phyloP scores from a whole-genome alignment of 1,284 basidiomycete genomes.

The Cutaneotrichosporon sp. region DNA sequence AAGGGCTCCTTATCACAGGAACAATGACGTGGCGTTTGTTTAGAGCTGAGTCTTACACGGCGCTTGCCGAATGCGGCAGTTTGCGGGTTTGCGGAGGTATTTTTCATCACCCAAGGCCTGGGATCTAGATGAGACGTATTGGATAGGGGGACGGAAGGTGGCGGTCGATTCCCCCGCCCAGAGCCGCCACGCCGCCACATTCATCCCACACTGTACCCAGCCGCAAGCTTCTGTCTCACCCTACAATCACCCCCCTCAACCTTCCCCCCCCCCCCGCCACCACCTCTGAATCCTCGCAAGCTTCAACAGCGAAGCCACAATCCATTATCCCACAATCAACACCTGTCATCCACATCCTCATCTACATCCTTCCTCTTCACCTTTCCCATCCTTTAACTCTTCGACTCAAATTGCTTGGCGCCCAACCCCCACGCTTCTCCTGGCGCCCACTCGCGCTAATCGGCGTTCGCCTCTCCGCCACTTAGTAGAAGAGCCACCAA shows the following conservation, averaged over 20 bases:
- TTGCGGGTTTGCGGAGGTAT: background rate
- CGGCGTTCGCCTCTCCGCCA: background rate
- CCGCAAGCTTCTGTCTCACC: too few species aligned
- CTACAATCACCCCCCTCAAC: background rate
- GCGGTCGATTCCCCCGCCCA: background rate
- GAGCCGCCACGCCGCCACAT: background rate
- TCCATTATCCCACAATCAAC: background rate
- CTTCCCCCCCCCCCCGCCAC: conserved; percentile 1
- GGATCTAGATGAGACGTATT: background rate
- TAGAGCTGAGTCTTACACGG: background rate
- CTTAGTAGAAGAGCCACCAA: background rate
- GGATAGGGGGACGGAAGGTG: background rate
- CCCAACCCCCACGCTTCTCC: background rate
- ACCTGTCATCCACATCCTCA: background rate
- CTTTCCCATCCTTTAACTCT: too few species aligned
- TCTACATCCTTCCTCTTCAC: background rate
- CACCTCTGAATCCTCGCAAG: background rate
- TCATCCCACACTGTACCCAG: background rate
- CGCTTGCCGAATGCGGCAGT: background rate
- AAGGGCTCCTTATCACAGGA: background rate
- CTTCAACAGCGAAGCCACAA: background rate
- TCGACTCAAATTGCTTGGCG: background rate
- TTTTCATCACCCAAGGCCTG: background rate
- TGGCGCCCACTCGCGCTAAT: background rate
- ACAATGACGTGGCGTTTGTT: conserved; percentile 7